These are phyloP conservation scores for Candida nemodendra DNA, from an alignment of 805 yeast species.

Conservation along the genomic window DNA sequence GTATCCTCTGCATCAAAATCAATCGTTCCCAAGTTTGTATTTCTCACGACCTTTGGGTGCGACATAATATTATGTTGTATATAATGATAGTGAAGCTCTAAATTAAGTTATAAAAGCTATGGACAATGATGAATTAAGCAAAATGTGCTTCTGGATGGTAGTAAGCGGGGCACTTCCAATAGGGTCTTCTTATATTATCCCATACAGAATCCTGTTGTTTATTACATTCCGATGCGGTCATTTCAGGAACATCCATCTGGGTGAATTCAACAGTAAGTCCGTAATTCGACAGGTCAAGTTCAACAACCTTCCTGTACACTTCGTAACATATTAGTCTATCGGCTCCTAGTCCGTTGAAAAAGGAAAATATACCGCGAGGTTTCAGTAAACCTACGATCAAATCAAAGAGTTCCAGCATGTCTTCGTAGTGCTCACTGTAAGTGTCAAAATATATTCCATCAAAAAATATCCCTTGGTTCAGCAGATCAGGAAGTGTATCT, in stretches of 20 bases:
- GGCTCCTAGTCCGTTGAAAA: slow-evolving; percentile 89
- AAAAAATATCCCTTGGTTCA: slow-evolving; percentile 67
- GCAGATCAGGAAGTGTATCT: slow-evolving; percentile 63
- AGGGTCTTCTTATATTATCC: slow-evolving; percentile 60
- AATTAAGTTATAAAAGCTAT: too few species aligned
- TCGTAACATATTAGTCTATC: slow-evolving; percentile 74
- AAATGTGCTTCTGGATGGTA: slow-evolving; percentile 65
- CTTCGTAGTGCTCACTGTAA: slow-evolving; percentile 85
- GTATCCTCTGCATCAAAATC: too few species aligned
- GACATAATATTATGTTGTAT: too few species aligned
- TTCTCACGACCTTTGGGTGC: too few species aligned
- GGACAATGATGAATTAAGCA: slow-evolving; percentile 7
- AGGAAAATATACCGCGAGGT: slow-evolving; percentile 82
- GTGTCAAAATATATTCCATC: slow-evolving; percentile 95
- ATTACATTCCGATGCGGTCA: slow-evolving; percentile 36
- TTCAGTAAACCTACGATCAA: slow-evolving; percentile 75
- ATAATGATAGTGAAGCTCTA: too few species aligned
- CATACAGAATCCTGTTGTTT: slow-evolving; percentile 46
- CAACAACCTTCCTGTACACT: slow-evolving; percentile 81
- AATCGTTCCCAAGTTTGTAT: too few species aligned
- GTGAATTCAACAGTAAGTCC: slow-evolving; percentile 67
- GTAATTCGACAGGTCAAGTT: slow-evolving; percentile 72
- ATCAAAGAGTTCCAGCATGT: slow-evolving; percentile 85
- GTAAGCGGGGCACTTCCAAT: slow-evolving; percentile 68
- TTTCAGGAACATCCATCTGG: slow-evolving; percentile 46